Percentiles rank a stretch among this genome's conserved stretches.
These are phyloP conservation scores for Acidomyces sp. DNA, from an alignment of 495 filamentous ascomycete species.

Conservation along the genomic window DNA sequence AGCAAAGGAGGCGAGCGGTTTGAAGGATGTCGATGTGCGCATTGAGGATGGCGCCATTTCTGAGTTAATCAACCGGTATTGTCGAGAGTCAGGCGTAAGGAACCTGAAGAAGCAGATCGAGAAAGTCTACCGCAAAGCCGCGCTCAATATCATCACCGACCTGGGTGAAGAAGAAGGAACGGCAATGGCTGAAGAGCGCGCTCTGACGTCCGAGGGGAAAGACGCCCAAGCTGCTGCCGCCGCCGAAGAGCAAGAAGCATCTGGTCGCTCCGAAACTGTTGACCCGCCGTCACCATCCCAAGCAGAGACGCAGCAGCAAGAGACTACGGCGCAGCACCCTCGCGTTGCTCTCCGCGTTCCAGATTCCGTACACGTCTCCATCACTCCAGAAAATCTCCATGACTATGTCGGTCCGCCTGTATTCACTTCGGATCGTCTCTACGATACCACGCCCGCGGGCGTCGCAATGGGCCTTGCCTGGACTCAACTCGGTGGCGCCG, in stretches of 20 bases:
- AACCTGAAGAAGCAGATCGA: conserved; percentile 99
- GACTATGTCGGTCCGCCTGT: conserved; percentile 95
- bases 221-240: conserved; percentile 58
- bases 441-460: conserved; percentile 88
- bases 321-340: conserved; percentile 61
- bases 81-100: conserved; percentile 88
- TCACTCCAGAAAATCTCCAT: conserved; percentile 80
- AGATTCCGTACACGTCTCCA: conserved; percentile 71
- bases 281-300: too few relatives aligned
- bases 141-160: conserved; percentile 92
- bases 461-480: conserved; percentile 98
- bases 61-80: conserved; percentile 97
- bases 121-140: conserved; percentile 95
- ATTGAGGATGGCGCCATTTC: conserved; percentile 74
- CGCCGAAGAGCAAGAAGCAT: too few relatives aligned
- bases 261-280: conserved; percentile 42
- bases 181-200: conserved; percentile 70
- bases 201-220: conserved; percentile 80
- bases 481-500: conserved; percentile 95
- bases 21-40: conserved; percentile 82
- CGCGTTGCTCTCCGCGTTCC: conserved; percentile 75
- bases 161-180: conserved; percentile 85
- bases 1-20: conserved; percentile 77
- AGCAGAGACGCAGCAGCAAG: conserved; percentile 41
- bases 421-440: conserved; percentile 90